Evolutionary conservation across 176 grass and related monocot species (phyloP).

Genomic region (Aegilops bicornis): DNA sequence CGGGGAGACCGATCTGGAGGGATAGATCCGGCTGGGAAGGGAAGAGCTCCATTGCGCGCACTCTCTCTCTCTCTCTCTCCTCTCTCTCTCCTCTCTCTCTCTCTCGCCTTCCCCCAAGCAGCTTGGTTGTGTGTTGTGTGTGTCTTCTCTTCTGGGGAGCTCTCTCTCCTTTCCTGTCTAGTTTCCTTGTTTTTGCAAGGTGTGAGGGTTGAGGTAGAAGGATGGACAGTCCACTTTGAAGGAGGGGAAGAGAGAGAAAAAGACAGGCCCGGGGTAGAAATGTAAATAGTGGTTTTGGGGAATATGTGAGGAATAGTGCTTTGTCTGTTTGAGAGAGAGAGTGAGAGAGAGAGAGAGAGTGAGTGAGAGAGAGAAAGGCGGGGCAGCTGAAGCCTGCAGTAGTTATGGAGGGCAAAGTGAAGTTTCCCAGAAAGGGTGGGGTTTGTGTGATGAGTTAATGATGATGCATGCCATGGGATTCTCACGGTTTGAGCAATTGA

Average conservation of each 20-base stretch:
- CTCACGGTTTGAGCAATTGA: not conserved
- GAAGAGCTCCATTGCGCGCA: constrained; percentile 68
- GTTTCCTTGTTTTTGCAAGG: constrained; percentile 34
- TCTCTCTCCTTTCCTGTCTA: not conserved
- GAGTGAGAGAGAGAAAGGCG: not conserved
- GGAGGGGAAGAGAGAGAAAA: constrained; percentile 29
- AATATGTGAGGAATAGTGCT: constrained; percentile 21
- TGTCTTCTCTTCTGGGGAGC: not conserved
- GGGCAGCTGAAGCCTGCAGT: not conserved
- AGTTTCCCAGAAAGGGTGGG: not conserved
- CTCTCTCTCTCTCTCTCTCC: not conserved
- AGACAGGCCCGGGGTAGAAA: constrained; percentile 23
- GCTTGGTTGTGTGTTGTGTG: not conserved
- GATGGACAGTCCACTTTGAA: constrained; percentile 38
- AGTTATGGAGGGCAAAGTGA: constrained; percentile 24
- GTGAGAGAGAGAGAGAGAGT: not conserved
- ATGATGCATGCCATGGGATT: constrained; percentile 27
- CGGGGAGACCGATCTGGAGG: constrained; percentile 78
- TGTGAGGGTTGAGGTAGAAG: constrained; percentile 25
- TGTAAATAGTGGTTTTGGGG: constrained; percentile 18
- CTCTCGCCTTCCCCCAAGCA: not conserved
- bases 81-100: constrained; percentile 8
- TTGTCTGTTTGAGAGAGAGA: not conserved
- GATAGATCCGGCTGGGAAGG: constrained; percentile 81
- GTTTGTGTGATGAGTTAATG: constrained; percentile 22